Evolutionary conservation across 345 rosid species (phyloP), one percentile per base, ranked within the genome.

Genomic region (Erodium maritimum): DNA sequence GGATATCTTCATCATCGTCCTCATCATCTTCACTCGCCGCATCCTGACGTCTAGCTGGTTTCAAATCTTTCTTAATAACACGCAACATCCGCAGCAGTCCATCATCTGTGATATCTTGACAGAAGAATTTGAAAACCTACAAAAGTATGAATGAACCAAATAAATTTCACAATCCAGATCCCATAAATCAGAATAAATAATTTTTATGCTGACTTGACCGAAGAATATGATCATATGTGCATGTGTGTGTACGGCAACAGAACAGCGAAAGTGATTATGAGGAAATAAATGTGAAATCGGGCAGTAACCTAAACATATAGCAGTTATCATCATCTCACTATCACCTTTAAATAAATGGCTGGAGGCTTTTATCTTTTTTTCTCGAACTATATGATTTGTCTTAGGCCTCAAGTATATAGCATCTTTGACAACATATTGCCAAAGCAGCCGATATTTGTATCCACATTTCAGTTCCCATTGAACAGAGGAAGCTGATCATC

Each of bases 101-200:
- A 53, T 83, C 88, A n/a, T 65, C 80, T 37, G 91, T 87, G 57
- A 87, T 82, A 56, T 93, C 83, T 34, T 69, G 62, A 70, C 91
- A 83, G 74, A 93, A 89, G 76, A 71, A 66, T 73, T 79, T 93
- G 73, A 93, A 93, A 72, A 90, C 95, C 97, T 93, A 73, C n/a
- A 62, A 63, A 59, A 42, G 17, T 29, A 29, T 29, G 37, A 42
- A 10, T 14, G 48, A 2, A 42, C 48, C 48, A 9, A 3, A 42
- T 42, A 42, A 42, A 42, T 42, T 42, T 11, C 37, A 42, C 17
- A 42, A 7, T 11, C 48, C 14, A 12, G 8, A 10, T 3, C 6
- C 12, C 48, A 42, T 42, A 42, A 2, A 16, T 14, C 6, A 42
- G 12, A 42, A 42, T 42, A 42, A 42, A 42, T 16, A 9, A 10